Evolutionary conservation across 345 rosid species (phyloP).

Genomic region (Aquilaria malaccensis): DNA sequence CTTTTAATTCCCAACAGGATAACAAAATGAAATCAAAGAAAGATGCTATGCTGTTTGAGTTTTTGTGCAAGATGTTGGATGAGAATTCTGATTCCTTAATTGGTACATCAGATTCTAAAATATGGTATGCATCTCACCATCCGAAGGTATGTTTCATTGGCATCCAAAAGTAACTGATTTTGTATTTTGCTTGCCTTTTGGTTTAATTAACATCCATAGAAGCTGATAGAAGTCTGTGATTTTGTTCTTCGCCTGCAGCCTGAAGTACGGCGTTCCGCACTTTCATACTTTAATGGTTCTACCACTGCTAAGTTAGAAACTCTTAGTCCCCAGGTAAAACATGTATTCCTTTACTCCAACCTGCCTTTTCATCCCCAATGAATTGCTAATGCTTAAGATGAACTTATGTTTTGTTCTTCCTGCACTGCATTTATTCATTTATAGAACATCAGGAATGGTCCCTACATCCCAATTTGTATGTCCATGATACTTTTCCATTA

Average conservation of each 20-base stretch:
- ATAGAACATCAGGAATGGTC: no score
- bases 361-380: no score
- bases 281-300: conserved; percentile 46
- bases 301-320: conserved; percentile 35
- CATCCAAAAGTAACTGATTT: background rate
- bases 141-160: conserved; percentile 52
- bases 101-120: conserved; percentile 53
- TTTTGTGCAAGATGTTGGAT: conserved; percentile 51
- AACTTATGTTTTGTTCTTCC: no score
- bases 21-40: conserved; percentile 38
- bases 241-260: conserved; percentile 38
- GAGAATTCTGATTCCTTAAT: conserved; percentile 42
- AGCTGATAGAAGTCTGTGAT: conserved; percentile 5
- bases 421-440: no score
- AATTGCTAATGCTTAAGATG: no score
- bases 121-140: conserved; percentile 83
- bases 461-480: no score
- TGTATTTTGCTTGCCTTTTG: no score
- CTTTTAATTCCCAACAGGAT: conserved; percentile 30
- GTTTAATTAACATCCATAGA: no score
- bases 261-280: conserved; percentile 62
- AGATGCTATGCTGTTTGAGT: conserved; percentile 42
- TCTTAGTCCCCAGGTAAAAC: conserved; percentile 55
- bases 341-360: background rate
- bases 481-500: no score